A percentile compares a stretch with the other conserved stretches of the same genome.
Evolutionary conservation across 1,284 basidiomycete species (phyloP).

Genomic region (Leccinum fallax): DNA sequence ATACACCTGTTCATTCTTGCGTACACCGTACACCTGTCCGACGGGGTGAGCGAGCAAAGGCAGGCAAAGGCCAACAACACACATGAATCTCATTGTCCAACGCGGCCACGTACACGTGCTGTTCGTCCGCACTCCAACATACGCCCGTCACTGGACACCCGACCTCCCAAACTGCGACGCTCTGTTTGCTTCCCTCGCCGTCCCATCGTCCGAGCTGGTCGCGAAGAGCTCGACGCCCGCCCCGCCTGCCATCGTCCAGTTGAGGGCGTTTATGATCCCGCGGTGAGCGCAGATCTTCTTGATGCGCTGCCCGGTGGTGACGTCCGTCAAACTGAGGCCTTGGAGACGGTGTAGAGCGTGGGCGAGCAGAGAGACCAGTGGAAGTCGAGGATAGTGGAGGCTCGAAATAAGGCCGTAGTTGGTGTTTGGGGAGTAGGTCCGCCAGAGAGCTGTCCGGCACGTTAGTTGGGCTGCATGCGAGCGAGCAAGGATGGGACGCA

Average conservation of each 20-base stretch:
- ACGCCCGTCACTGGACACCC: conserved; percentile 89
- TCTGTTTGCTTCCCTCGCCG: conserved; percentile 73
- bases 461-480: not conserved
- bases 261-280: conserved; percentile 87
- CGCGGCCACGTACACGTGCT: conserved; percentile 85
- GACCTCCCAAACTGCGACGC: conserved; percentile 79
- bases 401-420: conserved; percentile 79
- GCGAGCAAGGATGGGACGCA: conserved; percentile 41
- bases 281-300: conserved; percentile 81
- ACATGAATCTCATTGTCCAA: conserved; percentile 95
- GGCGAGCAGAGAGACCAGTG: conserved; percentile 79
- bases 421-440: conserved; percentile 78
- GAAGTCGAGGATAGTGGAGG: conserved; percentile 72
- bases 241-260: conserved; percentile 79
- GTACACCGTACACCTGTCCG: conserved; percentile 79
- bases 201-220: conserved; percentile 95
- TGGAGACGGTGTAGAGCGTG: conserved; percentile 80
- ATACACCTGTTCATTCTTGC: conserved; percentile 79
- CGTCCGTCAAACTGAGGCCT: conserved; percentile 72
- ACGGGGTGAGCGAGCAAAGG: not conserved
- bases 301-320: conserved; percentile 75
- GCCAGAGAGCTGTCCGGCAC: conserved; percentile 38
- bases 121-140: conserved; percentile 88
- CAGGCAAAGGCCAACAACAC: conserved; percentile 32
- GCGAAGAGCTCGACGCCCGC: conserved; percentile 81